A percentile compares a stretch with the other conserved stretches of the same genome.
These are phyloP conservation scores for Dothideomycetes sp. DNA, from an alignment of 2,329 filamentous ascomycete species.

Conservation along the genomic window DNA sequence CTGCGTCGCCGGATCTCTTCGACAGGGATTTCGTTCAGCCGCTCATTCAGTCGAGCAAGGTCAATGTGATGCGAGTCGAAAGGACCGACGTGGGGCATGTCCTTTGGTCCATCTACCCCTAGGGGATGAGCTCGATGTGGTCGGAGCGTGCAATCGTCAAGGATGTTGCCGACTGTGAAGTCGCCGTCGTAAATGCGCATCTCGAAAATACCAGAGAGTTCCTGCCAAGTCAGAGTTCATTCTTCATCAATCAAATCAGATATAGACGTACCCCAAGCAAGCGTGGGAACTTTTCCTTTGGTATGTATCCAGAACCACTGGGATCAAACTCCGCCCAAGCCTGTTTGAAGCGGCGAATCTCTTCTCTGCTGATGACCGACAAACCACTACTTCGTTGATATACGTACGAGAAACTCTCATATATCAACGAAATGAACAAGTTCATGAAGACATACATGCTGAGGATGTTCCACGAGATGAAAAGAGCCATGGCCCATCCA, in stretches of 20 bases:
- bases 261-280: constrained; percentile 59
- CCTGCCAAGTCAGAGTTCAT: constrained; percentile 29
- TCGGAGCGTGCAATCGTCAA: constrained; percentile 68
- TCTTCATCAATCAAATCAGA: background rate
- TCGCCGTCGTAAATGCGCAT: constrained; percentile 94
- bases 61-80: no score
- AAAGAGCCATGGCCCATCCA: constrained; percentile 78
- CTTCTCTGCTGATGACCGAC: constrained; percentile 80
- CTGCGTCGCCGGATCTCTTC: constrained; percentile 65
- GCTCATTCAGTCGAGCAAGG: constrained; percentile 62
- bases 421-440: constrained; percentile 95
- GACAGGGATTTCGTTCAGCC: constrained; percentile 66
- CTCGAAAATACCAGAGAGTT: constrained; percentile 89
- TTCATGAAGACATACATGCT: constrained; percentile 99
- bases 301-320: constrained; percentile 81
- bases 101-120: constrained; percentile 32
- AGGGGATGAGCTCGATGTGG: constrained; percentile 40
- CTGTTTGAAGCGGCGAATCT: constrained; percentile 94
- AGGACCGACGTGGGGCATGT: constrained; percentile 15
- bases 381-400: constrained; percentile 95
- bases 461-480: constrained; percentile 96
- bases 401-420: constrained; percentile 98
- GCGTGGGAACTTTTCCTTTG: constrained; percentile 78
- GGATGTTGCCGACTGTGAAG: constrained; percentile 74
- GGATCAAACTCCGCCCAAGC: constrained; percentile 96